Conservation (phyloP, 306 rosid genomes). For the Trifolium subterraneum region DNA sequence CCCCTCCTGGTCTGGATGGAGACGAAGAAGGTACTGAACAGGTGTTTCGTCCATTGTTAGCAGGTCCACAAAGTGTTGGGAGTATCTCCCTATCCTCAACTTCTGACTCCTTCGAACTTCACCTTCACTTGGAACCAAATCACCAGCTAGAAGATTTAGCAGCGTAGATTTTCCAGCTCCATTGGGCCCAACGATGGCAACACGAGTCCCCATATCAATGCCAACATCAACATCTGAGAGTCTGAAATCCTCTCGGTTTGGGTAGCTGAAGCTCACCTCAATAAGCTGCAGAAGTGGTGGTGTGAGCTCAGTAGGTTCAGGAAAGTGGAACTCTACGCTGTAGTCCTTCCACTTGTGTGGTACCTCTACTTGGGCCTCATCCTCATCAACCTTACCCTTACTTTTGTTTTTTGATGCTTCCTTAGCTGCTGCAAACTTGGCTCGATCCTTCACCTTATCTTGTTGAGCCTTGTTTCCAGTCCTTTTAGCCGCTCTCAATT, state of each 20-base stretch:
- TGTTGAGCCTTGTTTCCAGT: constrained; percentile 57
- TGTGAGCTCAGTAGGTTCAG: constrained; percentile 36
- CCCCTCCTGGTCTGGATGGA: constrained; percentile 35
- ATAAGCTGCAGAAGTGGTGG: constrained; percentile 37
- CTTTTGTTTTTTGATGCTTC: constrained; percentile 49
- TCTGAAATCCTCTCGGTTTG: constrained; percentile 23
- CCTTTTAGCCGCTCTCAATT: constrained; percentile 30
- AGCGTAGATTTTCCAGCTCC: constrained; percentile 36
- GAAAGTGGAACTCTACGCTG: constrained; percentile 32
- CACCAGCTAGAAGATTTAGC: constrained; percentile 31
- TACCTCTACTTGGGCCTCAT: constrained; percentile 57
- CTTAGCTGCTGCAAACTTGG: constrained; percentile 25
- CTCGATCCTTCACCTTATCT: constrained; percentile 45
- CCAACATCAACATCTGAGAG: constrained; percentile 31
- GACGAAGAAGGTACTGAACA: constrained; percentile 37
- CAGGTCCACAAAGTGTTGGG: constrained; percentile 31
- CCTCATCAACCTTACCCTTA: constrained; percentile 64
- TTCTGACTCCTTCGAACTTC: constrained; percentile 36
- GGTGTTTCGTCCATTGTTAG: constrained; percentile 29
- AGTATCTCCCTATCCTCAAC: constrained; percentile 33
- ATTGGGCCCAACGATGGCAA: constrained; percentile 36
- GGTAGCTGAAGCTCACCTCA: constrained; percentile 36
- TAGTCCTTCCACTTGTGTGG: constrained; percentile 36
- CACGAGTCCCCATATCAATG: constrained; percentile 35
- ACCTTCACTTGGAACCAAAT: constrained; percentile 27